These are phyloP conservation scores for Aphanomyces euteiches DNA, from an alignment of 352 stramenopile genomes.

Conservation along the genomic window DNA sequence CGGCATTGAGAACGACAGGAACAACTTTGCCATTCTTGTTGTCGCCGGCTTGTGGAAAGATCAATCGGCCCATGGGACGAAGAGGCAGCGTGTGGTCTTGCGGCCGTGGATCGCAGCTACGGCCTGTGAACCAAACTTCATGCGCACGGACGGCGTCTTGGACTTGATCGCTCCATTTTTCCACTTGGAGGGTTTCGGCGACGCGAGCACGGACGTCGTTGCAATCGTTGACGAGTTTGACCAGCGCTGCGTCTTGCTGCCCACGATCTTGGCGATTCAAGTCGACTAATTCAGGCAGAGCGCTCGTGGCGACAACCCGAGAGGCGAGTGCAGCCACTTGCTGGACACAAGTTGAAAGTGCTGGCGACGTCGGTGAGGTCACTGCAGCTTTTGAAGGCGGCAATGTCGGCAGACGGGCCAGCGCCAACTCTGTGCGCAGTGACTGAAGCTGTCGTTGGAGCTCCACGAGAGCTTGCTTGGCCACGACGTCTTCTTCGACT, in stretches of 20 bases:
- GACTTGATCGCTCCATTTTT: not conserved
- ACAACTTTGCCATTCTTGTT: not conserved
- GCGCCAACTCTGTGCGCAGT: slow-evolving; percentile 2
- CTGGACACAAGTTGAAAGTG: not conserved
- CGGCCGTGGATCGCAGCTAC: not conserved
- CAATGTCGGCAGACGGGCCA: slow-evolving; percentile 1
- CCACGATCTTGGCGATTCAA: not conserved
- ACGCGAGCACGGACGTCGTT: not conserved
- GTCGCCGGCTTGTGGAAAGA: not conserved
- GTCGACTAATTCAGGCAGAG: slow-evolving; percentile 20
- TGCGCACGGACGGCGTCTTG: not conserved
- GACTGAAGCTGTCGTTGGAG: slow-evolving; percentile 10
- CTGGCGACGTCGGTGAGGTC: not conserved
- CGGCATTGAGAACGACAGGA: slow-evolving; percentile 16
- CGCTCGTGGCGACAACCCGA: not conserved
- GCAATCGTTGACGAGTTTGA: slow-evolving; percentile 3
- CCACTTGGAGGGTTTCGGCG: not conserved
- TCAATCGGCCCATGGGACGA: slow-evolving; percentile 9
- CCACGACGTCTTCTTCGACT: not conserved
- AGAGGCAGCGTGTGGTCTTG: not conserved
- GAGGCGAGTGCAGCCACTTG: slow-evolving; percentile 10
- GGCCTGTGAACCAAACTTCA: slow-evolving; percentile 26
- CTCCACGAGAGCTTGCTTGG: slow-evolving; percentile 1
- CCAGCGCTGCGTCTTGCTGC: not conserved
- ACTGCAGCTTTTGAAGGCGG: not conserved